phyloP scores from a whole-genome alignment of 2,329 filamentous ascomycete genomes.

The Chrysoporthe deuterocubensis region DNA sequence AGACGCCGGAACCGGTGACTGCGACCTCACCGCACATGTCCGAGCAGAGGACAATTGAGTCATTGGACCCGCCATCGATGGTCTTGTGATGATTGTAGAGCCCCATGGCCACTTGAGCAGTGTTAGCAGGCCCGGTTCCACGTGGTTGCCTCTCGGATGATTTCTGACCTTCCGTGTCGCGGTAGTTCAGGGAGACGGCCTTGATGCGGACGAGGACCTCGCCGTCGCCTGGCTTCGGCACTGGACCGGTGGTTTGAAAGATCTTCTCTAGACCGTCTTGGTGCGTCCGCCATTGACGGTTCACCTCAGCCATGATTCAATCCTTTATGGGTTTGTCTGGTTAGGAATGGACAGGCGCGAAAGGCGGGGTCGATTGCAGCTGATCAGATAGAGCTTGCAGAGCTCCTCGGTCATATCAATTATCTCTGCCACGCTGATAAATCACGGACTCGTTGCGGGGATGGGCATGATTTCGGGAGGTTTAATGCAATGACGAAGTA shows the following conservation, averaged over 20 bases:
- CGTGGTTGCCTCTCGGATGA: neutral
- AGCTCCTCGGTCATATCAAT: too few relatives aligned
- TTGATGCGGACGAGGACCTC: constrained; percentile 56
- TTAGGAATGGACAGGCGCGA: neutral
- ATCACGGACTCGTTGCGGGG: too few relatives aligned
- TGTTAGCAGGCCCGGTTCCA: neutral
- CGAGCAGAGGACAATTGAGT: constrained; percentile 64
- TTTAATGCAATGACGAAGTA: too few relatives aligned
- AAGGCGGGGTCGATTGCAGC: neutral
- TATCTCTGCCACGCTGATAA: too few relatives aligned
- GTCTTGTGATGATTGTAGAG: constrained; percentile 69
- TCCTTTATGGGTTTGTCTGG: neutral
- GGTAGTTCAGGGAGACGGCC: constrained; percentile 54
- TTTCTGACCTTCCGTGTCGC: constrained; percentile 51
- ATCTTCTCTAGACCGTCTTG: constrained; percentile 62
- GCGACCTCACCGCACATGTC: constrained; percentile 71
- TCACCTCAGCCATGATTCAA: constrained; percentile 17
- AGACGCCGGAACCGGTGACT: constrained; percentile 47
- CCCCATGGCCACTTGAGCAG: constrained; percentile 62
- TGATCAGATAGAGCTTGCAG: neutral
- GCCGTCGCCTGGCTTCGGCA: constrained; percentile 52
- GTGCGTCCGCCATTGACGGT: constrained; percentile 55
- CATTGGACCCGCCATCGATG: constrained; percentile 42
- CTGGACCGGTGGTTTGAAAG: constrained; percentile 45
- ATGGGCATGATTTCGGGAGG: too few relatives aligned